phyloP scores from a whole-genome alignment of 305 asterid species.

The Andrographis paniculata region DNA sequence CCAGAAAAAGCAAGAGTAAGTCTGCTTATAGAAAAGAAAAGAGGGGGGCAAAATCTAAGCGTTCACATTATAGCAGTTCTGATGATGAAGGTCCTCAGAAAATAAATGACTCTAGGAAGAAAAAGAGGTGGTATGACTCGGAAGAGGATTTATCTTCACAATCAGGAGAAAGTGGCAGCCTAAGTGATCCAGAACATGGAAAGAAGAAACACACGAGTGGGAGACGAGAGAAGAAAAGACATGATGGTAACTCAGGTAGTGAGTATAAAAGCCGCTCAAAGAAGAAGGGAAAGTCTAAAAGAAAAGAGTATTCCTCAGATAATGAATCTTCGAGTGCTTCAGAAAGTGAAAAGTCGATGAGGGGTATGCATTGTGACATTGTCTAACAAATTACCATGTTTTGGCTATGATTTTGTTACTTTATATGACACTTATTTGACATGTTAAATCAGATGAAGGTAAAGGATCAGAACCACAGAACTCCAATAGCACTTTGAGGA shows the following conservation, averaged over 20 bases:
- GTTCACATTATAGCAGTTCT: conserved; percentile 37
- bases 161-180: conserved; percentile 42
- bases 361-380: conserved; percentile 14
- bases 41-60: conserved; percentile 31
- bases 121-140: conserved; percentile 81
- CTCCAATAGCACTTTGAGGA: conserved; percentile 35
- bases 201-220: conserved; percentile 26
- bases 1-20: conserved; percentile 34
- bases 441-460: conserved; percentile 25
- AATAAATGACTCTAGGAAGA: conserved; percentile 53
- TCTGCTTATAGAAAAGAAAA: conserved; percentile 38
- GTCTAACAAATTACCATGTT: conserved; percentile 3
- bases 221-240: conserved; percentile 33
- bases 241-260: conserved; percentile 23
- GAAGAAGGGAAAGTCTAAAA: conserved; percentile 31
- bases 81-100: conserved; percentile 54
- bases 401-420: background rate
- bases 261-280: conserved; percentile 25
- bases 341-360: conserved; percentile 30
- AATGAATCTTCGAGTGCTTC: conserved; percentile 25
- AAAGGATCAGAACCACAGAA: conserved; percentile 31
- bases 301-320: conserved; percentile 28
- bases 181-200: conserved; percentile 26
- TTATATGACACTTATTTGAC: conserved; percentile 10
- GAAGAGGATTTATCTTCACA: conserved; percentile 52